Conservation (phyloP, 2,329 filamentous ascomycete species). For the Colletotrichum sansevieriae region DNA sequence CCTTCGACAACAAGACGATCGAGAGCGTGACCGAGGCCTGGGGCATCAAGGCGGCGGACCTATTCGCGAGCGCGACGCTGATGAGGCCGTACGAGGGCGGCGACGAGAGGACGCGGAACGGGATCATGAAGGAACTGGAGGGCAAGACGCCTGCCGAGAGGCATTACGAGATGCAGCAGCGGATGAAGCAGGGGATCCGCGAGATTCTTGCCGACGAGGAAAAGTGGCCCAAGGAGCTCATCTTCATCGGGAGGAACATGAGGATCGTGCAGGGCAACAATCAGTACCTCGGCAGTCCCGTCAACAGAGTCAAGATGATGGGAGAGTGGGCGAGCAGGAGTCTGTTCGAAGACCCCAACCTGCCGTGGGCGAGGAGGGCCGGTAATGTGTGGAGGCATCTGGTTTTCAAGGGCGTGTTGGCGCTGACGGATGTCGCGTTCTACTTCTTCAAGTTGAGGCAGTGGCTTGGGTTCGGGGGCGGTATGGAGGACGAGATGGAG, state of each 20-base stretch:
- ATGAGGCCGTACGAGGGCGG: constrained; percentile 93
- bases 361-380: constrained; percentile 72
- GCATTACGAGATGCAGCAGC: constrained; percentile 90
- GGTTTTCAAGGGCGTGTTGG: constrained; percentile 83
- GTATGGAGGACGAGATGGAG: constrained; percentile 97
- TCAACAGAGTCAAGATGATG: constrained; percentile 95
- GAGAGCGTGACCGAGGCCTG: constrained; percentile 79
- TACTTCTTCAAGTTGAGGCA: constrained; percentile 85
- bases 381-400: constrained; percentile 81
- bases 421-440: constrained; percentile 84
- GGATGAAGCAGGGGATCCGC: constrained; percentile 77
- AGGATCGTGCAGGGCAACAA: constrained; percentile 95
- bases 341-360: constrained; percentile 79
- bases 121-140: constrained; percentile 75
- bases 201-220: constrained; percentile 85
- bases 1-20: constrained; percentile 90
- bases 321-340: constrained; percentile 89
- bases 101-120: constrained; percentile 73
- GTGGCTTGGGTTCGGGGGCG: constrained; percentile 79
- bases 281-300: constrained; percentile 88
- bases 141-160: constrained; percentile 74
- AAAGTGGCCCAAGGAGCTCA: constrained; percentile 89
- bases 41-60: constrained; percentile 90
- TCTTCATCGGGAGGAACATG: constrained; percentile 93
- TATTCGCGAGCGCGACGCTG: constrained; percentile 92